Conservation (phyloP, 148 eudicot genomes). For the Nepenthes gracilis region DNA sequence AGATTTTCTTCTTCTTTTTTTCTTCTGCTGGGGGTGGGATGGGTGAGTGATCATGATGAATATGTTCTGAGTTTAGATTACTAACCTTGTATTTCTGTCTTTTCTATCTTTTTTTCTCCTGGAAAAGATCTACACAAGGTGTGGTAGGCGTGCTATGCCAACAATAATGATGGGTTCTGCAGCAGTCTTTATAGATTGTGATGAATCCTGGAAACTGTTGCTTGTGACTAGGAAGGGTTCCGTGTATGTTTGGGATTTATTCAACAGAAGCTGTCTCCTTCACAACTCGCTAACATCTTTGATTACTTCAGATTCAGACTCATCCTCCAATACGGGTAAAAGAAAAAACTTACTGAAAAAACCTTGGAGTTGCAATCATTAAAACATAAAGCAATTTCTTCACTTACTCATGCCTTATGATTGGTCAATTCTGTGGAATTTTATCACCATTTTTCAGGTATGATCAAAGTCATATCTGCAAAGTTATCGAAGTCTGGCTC, state of each 20-base stretch:
- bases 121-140: constrained; percentile 73
- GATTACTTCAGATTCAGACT: constrained; percentile 15
- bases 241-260: constrained; percentile 80
- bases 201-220: constrained; percentile 86
- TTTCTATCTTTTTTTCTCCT: constrained; percentile 8
- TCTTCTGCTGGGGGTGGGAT: too few species aligned
- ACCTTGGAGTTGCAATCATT: too few species aligned
- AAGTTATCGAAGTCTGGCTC: constrained; percentile 13
- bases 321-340: constrained; percentile 35
- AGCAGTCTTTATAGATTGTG: constrained; percentile 81
- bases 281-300: constrained; percentile 75
- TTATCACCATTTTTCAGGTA: constrained; percentile 3
- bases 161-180: constrained; percentile 93
- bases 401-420: neutral
- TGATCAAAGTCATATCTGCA: constrained; percentile 12
- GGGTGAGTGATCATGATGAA: too few species aligned
- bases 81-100: constrained; percentile 1
- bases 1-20: too few species aligned
- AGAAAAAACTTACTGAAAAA: too few species aligned
- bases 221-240: constrained; percentile 87
- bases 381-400: too few species aligned
- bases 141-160: constrained; percentile 93
- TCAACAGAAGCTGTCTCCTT: constrained; percentile 67
- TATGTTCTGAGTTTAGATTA: neutral
- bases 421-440: neutral